Evolutionary conservation across 106 monocot genomes (phyloP).

Genomic region (Dioscorea alata): DNA sequence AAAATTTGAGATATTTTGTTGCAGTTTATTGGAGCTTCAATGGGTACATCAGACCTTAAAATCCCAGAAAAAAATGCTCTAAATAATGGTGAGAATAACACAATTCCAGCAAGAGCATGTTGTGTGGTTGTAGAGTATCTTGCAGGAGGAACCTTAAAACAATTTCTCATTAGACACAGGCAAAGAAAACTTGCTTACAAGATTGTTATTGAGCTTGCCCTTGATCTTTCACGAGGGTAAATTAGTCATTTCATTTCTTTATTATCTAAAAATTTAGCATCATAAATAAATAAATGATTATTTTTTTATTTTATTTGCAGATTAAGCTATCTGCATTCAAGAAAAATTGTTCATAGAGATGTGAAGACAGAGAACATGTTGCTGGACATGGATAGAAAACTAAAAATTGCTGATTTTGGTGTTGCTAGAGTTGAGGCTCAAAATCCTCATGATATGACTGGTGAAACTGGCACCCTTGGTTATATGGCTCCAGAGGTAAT

Average conservation of each 20-base stretch:
- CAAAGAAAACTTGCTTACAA: slow-evolving; percentile 55
- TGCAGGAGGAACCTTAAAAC: slow-evolving; percentile 60
- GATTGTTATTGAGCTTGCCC: slow-evolving; percentile 54
- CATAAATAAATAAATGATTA: not conserved
- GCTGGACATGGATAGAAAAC: slow-evolving; percentile 37
- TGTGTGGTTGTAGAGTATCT: slow-evolving; percentile 71
- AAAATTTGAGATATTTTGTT: not conserved
- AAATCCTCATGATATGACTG: slow-evolving; percentile 69
- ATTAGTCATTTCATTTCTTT: not conserved
- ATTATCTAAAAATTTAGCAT: not conserved
- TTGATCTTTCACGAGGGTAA: slow-evolving; percentile 73
- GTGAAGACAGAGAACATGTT: slow-evolving; percentile 89
- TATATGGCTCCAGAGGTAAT: slow-evolving; percentile 88
- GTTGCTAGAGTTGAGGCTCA: slow-evolving; percentile 88
- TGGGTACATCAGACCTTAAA: slow-evolving; percentile 66
- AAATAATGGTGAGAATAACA: slow-evolving; percentile 4
- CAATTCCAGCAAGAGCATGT: slow-evolving; percentile 30
- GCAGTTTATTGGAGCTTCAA: slow-evolving; percentile 78
- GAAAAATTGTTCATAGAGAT: slow-evolving; percentile 82
- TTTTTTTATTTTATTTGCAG: slow-evolving; percentile 18
- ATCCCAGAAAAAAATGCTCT: slow-evolving; percentile 50
- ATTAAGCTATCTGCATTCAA: slow-evolving; percentile 73
- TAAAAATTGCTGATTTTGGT: slow-evolving; percentile 86
- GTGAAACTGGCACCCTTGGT: slow-evolving; percentile 69
- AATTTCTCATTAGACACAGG: slow-evolving; percentile 47